Evolutionary conservation across 2,329 filamentous ascomycete species (phyloP).

Genomic region (Fusarium drepaniforme): DNA sequence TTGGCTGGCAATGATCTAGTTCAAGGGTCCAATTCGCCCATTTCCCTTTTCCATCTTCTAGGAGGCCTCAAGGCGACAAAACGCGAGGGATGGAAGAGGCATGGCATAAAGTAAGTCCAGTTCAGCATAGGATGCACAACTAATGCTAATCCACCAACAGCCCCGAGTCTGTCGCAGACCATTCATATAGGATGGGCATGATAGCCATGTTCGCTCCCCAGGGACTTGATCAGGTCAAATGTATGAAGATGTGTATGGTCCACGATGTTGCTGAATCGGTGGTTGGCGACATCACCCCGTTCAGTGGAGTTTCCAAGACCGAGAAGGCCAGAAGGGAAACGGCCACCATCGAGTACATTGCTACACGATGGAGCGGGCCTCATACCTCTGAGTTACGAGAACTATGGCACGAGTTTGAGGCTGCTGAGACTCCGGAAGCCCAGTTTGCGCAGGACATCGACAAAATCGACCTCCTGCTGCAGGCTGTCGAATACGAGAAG

Average conservation of each 20-base stretch:
- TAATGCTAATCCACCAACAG: slow-evolving; percentile 48
- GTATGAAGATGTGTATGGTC: slow-evolving; percentile 94
- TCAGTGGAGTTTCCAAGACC: slow-evolving; percentile 85
- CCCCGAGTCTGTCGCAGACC: slow-evolving; percentile 94
- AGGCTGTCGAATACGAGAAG: slow-evolving; percentile 97
- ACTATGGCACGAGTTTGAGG: slow-evolving; percentile 97
- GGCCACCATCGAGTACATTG: slow-evolving; percentile 92
- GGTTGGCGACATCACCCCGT: slow-evolving; percentile 97
- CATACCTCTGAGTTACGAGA: slow-evolving; percentile 78
- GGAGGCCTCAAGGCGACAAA: slow-evolving; percentile 95
- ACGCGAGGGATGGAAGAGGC: slow-evolving; percentile 94
- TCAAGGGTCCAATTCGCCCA: slow-evolving; percentile 75
- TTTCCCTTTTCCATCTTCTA: slow-evolving; percentile 94
- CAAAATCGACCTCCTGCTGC: slow-evolving; percentile 93
- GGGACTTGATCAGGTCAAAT: slow-evolving; percentile 80
- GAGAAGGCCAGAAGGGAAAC: slow-evolving; percentile 92
- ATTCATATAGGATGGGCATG: slow-evolving; percentile 99
- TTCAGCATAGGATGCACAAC: background rate
- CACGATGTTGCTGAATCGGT: slow-evolving; percentile 98
- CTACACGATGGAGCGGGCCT: slow-evolving; percentile 73
- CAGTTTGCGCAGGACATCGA: slow-evolving; percentile 96
- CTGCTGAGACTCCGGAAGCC: slow-evolving; percentile 83
- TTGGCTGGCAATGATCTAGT: slow-evolving; percentile 67
- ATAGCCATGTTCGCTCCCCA: slow-evolving; percentile 90
- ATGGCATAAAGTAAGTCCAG: slow-evolving; percentile 69